Conservation (phyloP, 1,284 basidiomycete genomes). For the Earliella scabrosa region DNA sequence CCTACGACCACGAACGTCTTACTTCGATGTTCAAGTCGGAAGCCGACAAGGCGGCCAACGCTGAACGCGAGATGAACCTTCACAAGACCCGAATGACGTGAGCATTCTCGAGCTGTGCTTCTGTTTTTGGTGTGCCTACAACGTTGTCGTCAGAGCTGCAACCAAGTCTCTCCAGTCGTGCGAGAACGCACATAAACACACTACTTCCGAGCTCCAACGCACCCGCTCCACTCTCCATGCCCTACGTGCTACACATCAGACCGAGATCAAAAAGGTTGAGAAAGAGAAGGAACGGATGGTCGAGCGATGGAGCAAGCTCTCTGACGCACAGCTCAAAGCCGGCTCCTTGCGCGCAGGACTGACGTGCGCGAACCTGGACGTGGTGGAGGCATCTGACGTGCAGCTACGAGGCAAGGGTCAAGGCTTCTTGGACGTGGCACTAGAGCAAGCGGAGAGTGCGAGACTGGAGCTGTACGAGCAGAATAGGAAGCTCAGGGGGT, state of each 20-base stretch:
- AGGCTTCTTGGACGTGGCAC: constrained; percentile 68
- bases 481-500: constrained; percentile 67
- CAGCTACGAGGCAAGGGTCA: constrained; percentile 50
- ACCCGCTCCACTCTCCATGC: constrained; percentile 65
- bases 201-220: constrained; percentile 68
- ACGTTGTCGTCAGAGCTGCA: constrained; percentile 45
- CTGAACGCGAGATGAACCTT: constrained; percentile 75
- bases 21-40: constrained; percentile 61
- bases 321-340: constrained; percentile 67
- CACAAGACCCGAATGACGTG: constrained; percentile 75
- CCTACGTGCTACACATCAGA: constrained; percentile 66
- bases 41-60: constrained; percentile 62
- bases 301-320: constrained; percentile 78
- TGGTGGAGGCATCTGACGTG: constrained; percentile 51
- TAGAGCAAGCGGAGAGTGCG: constrained; percentile 77
- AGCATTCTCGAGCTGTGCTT: constrained; percentile 35
- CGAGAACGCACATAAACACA: constrained; percentile 70
- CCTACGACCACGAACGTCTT: constrained; percentile 85
- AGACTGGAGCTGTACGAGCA: constrained; percentile 71
- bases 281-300: constrained; percentile 79
- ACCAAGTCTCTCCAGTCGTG: constrained; percentile 58
- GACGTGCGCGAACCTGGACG: constrained; percentile 55
- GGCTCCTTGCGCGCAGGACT: constrained; percentile 50
- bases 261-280: constrained; percentile 83
- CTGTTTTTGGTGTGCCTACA: too few relatives aligned